Evolutionary conservation across 116 monocot genomes (phyloP).

Genomic region (Iris pallida): DNA sequence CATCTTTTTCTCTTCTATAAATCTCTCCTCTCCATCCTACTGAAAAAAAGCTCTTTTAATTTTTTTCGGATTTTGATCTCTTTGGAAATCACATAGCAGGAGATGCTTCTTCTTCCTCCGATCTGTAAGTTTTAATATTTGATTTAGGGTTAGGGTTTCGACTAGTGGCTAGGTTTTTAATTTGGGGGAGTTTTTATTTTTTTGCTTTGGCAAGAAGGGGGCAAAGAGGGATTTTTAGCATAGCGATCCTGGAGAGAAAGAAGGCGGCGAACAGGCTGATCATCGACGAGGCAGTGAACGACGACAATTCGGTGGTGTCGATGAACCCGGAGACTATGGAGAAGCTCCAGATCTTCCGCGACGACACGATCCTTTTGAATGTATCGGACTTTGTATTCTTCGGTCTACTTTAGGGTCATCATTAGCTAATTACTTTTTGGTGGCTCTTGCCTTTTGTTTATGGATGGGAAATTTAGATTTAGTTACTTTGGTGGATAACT

Average conservation of each 20-base stretch:
- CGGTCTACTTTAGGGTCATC: no score
- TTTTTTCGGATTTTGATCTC: not conserved
- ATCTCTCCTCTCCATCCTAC: not conserved
- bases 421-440: no score
- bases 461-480: no score
- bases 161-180: conserved; percentile 1
- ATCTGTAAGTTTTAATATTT: conserved; percentile 30
- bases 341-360: conserved; percentile 35
- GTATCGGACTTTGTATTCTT: conserved; percentile 13
- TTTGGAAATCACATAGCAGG: conserved; percentile 23
- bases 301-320: conserved; percentile 35
- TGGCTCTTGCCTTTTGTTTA: no score
- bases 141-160: not conserved
- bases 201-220: conserved; percentile 21
- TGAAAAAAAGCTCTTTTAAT: not conserved
- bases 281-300: conserved; percentile 33
- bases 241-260: conserved; percentile 36
- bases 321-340: conserved; percentile 39
- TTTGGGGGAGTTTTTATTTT: not conserved
- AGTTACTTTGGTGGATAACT: no score
- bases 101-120: conserved; percentile 39
- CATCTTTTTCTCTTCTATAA: not conserved
- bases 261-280: conserved; percentile 35
- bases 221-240: conserved; percentile 37
- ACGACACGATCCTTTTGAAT: conserved; percentile 39